phyloP scores from a whole-genome alignment of 176 grass and related monocot species.

The Ensete glaucum region DNA sequence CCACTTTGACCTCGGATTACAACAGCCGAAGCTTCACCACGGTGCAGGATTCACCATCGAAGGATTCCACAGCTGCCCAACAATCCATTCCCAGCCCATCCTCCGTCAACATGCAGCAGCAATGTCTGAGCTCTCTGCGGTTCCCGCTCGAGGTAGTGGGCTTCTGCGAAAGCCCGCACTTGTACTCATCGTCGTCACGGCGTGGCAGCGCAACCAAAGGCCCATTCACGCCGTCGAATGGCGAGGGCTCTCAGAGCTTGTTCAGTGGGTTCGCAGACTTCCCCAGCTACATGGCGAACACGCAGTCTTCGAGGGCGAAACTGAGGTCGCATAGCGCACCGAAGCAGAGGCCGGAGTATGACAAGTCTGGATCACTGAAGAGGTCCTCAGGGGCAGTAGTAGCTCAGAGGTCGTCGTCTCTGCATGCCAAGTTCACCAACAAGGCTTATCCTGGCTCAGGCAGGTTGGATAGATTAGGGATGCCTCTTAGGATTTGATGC shows the following conservation, averaged over 20 bases:
- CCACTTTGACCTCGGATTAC: conserved; percentile 41
- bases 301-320: conserved; percentile 82
- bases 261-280: conserved; percentile 63
- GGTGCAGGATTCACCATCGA: conserved; percentile 51
- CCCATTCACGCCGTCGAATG: conserved; percentile 57
- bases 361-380: conserved; percentile 44
- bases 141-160: conserved; percentile 32
- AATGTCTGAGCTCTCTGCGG: conserved; percentile 35
- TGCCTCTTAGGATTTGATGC: conserved; percentile 30
- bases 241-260: conserved; percentile 50
- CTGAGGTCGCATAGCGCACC: conserved; percentile 84
- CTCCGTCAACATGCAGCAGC: conserved; percentile 44
- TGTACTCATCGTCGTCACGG: conserved; percentile 55
- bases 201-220: conserved; percentile 46
- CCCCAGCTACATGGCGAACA: conserved; percentile 96
- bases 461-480: conserved; percentile 31
- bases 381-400: conserved; percentile 24
- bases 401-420: conserved; percentile 28
- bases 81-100: conserved; percentile 48
- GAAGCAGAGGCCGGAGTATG: conserved; percentile 54
- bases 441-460: conserved; percentile 40
- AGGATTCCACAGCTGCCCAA: conserved; percentile 58
- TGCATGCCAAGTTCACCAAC: conserved; percentile 33
- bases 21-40: conserved; percentile 58
- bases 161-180: conserved; percentile 66